Evolutionary conservation across 2,329 filamentous ascomycete genomes (phyloP).

Genomic region (Trichophyton verrucosum): DNA sequence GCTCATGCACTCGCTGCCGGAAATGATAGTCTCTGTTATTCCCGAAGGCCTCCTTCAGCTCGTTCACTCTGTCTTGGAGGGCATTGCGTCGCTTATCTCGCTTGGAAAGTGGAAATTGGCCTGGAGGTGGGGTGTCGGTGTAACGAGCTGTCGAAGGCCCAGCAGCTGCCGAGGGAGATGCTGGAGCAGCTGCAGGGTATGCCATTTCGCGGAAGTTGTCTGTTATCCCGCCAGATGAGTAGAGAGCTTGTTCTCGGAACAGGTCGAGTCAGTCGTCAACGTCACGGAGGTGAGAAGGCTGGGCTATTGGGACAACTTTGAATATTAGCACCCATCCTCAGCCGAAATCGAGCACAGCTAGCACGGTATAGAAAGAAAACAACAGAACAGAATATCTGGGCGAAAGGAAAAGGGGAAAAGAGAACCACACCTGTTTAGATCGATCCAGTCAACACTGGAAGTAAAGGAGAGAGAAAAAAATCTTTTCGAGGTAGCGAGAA

Average conservation of each 20-base stretch:
- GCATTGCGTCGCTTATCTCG: slow-evolving; percentile 79
- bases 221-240: neutral
- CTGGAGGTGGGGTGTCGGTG: slow-evolving; percentile 16
- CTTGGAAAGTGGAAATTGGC: slow-evolving; percentile 51
- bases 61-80: slow-evolving; percentile 64
- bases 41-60: slow-evolving; percentile 64
- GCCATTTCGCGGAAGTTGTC: slow-evolving; percentile 4
- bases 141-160: slow-evolving; percentile 7
- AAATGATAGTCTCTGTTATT: slow-evolving; percentile 74
- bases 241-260: neutral
- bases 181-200: slow-evolving; percentile 7
- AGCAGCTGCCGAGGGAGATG: slow-evolving; percentile 7
- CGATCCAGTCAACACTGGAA: neutral
- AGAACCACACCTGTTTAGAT: neutral
- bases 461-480: too few relatives aligned
- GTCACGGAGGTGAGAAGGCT: neutral
- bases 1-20: slow-evolving; percentile 74
- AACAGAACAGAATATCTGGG: neutral
- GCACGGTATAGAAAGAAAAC: neutral
- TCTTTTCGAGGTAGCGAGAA: neutral
- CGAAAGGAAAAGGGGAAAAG: neutral
- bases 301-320: neutral
- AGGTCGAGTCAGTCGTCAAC: too few relatives aligned
- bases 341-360: neutral
- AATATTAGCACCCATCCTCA: neutral